Evolutionary conservation across 192 early-diverging fungal species (phyloP).

Genomic region (Umbelopsis sp.): DNA sequence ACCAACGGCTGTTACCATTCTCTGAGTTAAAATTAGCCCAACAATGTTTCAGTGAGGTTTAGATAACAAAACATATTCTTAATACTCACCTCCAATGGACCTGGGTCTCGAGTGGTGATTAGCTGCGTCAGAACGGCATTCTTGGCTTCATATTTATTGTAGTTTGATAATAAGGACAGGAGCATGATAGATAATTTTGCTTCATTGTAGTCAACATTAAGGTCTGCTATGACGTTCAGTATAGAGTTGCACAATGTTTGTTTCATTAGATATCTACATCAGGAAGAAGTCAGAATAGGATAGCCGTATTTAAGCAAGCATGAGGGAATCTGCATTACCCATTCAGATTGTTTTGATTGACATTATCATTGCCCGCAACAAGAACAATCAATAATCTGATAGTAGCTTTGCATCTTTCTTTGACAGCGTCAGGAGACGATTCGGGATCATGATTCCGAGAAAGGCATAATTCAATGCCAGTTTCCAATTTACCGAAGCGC

Average conservation of each 20-base stretch:
- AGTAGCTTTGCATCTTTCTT: slow-evolving; percentile 25
- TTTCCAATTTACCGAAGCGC: slow-evolving; percentile 15
- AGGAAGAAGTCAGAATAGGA: not conserved
- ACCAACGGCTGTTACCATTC: slow-evolving; percentile 13
- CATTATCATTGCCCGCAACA: slow-evolving; percentile 53
- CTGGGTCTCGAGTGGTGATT: slow-evolving; percentile 31
- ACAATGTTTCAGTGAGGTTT: not conserved
- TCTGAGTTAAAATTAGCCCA: not conserved
- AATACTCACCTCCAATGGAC: slow-evolving; percentile 34
- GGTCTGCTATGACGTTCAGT: slow-evolving; percentile 43
- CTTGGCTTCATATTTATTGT: slow-evolving; percentile 56
- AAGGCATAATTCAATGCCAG: slow-evolving; percentile 3
- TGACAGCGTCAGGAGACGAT: slow-evolving; percentile 10
- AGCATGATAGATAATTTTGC: slow-evolving; percentile 46
- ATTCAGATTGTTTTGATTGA: slow-evolving; percentile 62
- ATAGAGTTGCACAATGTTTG: slow-evolving; percentile 46
- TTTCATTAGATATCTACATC: slow-evolving; percentile 52
- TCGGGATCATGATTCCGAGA: slow-evolving; percentile 15
- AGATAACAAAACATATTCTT: not conserved
- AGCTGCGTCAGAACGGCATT: slow-evolving; percentile 50
- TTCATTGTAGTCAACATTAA: slow-evolving; percentile 31
- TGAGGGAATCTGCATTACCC: slow-evolving; percentile 17
- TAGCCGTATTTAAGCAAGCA: not conserved
- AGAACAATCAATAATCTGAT: slow-evolving; percentile 45
- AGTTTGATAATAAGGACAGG: slow-evolving; percentile 54